Evolutionary conservation across 352 stramenopile species (phyloP), one percentile per base, ranked within the genome.

Genomic region (Pythium apleroticum): DNA sequence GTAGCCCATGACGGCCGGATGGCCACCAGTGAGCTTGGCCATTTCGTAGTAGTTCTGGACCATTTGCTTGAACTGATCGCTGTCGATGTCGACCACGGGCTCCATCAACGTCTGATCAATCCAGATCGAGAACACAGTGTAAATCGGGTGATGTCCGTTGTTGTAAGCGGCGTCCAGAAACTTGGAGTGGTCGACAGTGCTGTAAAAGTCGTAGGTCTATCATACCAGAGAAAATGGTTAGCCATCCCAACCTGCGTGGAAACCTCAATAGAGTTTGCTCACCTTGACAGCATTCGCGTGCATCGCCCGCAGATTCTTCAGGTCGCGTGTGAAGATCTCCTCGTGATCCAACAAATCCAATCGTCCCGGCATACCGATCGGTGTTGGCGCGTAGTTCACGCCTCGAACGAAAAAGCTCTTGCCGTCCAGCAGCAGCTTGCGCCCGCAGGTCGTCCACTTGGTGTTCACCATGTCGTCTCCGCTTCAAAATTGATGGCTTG

Each of bases 71-170:
- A 91, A 91, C 31, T 70, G 37, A 24, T 35, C 24, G 33, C 74
- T 72, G 49, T 60, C 43, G 28, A 77, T 69, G 15, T 68, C 31
- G 22, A 75, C 52, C 22, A 56, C 17, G 0, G 75, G 20, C 31
- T 74, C 52, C 81, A 91, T 91, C 28, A 88, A 19, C 43, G 61
- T 52, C 39, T 88, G 78, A 48, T 88, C 77, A 61, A 91, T 85
- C 82, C 82, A 91, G 59, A 91, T 84, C 27, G 78, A 87, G 66
- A 91, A 91, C 33, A 91, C 65, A 19, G 82, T 81, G 75, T 77
- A 89, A 58, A 91, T 78, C 30, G 80, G 68, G n/a, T 80, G 48
- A 11, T 76, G 66, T 22, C 80, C 80, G 25, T 67, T 49, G 67
- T 91, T 89, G 70, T 72, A 91, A 24, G 82, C 82, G 2, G 82